Evolutionary conservation across 768 basidiomycete species (phyloP), one percentile per base, ranked within the genome.

Genomic region (Albatrellus ellisii): DNA sequence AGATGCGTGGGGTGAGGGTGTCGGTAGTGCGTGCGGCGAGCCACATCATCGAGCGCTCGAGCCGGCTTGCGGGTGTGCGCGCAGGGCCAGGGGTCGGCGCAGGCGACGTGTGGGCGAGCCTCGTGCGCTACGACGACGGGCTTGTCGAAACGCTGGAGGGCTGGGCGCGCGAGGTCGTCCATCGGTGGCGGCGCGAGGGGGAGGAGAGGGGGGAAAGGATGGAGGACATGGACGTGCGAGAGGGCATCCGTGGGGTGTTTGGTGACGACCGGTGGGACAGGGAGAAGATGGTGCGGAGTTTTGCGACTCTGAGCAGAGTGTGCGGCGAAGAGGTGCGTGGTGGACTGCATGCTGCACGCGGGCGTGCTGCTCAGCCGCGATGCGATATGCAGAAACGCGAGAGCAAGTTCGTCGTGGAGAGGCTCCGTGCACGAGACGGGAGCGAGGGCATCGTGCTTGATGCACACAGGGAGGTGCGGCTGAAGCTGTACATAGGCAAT

Each of bases 111-210:
- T 87, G 80, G 83, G 77, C 67, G 2, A 85, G 82, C 15, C 60
- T 91, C 10, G 78, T 83, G n/a, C 67, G 86, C 42, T 92, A 92
- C 54, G 75, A 79, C 46, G 84, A 90, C 49, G 62, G 57, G 1
- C 67, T 89, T 27, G 72, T 86, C 4, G 68, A 72, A 4, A 59
- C 66, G 33, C 62, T 90, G 10, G 76, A 82, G 52, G 57, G 57
- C 36, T 77, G 74, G 71, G 82, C 87, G 57, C n/a, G n/a, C n/a
- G n/a, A n/a, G n/a, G n/a, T n/a, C n/a, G n/a, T n/a, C n/a, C n/a
- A n/a, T n/a, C 55, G 54, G 39, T 59, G 63, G 43, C 77, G 77
- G 5, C 65, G 74, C 7, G 60, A 61, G 26, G 11, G 12, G 6
- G 42, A 36, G 12, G 26, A 28, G 5, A 36, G 42, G 7, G 42